Percentiles rank a stretch among this genome's conserved stretches.
phyloP scores from a whole-genome alignment of 2,329 filamentous ascomycete genomes.

The Colletotrichum sublineola region DNA sequence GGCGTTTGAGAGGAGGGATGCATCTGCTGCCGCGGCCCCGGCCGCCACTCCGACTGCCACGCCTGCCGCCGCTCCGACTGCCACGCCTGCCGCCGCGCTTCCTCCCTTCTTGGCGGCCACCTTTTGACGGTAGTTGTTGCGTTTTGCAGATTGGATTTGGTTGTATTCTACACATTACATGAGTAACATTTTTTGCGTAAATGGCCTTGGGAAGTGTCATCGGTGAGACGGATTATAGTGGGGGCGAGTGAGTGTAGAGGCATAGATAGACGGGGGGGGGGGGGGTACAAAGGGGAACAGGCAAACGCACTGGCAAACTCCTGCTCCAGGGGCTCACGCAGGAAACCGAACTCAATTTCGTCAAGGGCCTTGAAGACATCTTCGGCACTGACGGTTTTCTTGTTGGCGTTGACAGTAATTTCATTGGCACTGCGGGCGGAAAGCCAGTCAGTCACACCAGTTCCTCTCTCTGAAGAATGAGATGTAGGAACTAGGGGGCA shows the following conservation, averaged over 20 bases:
- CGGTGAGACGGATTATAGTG: neutral
- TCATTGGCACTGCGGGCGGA: slow-evolving; percentile 74
- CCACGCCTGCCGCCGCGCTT: slow-evolving; percentile 42
- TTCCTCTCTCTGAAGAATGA: neutral
- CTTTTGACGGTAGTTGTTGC: slow-evolving; percentile 78
- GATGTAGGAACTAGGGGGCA: too few relatives aligned
- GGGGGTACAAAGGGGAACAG: slow-evolving; percentile 8
- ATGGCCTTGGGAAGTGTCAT: neutral
- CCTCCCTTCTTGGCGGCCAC: slow-evolving; percentile 73
- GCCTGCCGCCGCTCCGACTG: slow-evolving; percentile 49
- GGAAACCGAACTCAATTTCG: slow-evolving; percentile 82
- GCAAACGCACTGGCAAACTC: slow-evolving; percentile 77
- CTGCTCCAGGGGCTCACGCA: slow-evolving; percentile 76
- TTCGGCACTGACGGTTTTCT: slow-evolving; percentile 82
- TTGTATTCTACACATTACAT: slow-evolving; percentile 71
- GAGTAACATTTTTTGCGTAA: slow-evolving; percentile 17
- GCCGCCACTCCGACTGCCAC: slow-evolving; percentile 46
- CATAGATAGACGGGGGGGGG: neutral
- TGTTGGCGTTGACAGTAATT: slow-evolving; percentile 73
- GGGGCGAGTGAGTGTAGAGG: neutral
- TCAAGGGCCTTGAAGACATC: slow-evolving; percentile 84
- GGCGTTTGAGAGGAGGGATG: slow-evolving; percentile 41
- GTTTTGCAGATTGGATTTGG: slow-evolving; percentile 79
- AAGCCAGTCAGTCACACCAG: neutral
- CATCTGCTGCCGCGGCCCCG: slow-evolving; percentile 58